A percentile compares a stretch with the other conserved stretches of the same genome.
Conservation (phyloP, 73 alveolate genomes). For the Symbiodinium natans region DNA sequence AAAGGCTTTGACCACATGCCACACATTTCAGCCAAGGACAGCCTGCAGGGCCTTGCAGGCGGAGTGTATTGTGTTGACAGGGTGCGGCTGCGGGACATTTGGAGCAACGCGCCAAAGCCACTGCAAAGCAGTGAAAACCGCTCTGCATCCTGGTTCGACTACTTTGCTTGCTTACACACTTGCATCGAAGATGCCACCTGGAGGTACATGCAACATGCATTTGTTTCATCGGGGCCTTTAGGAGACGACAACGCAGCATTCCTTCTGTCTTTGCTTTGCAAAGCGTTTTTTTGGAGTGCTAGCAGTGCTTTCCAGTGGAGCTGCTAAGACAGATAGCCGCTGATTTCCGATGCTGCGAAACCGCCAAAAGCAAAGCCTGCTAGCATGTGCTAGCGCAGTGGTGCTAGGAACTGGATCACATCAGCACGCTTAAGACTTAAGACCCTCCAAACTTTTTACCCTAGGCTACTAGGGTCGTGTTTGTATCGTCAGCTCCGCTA, state of each 20-base stretch:
- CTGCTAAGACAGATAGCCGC: conserved; percentile 27
- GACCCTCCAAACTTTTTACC: no score
- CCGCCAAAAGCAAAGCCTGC: no score
- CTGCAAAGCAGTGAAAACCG: conserved; percentile 14
- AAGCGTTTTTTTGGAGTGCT: conserved; percentile 5
- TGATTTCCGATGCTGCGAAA: conserved; percentile 23
- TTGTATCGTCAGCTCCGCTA: no score
- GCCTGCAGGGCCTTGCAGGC: conserved; percentile 15
- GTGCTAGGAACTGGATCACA: no score
- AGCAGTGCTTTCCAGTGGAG: conserved; percentile 22
- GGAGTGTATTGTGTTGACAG: conserved; percentile 73
- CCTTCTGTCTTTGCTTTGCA: conserved; percentile 11
- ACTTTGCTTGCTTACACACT: not conserved
- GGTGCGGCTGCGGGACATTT: conserved; percentile 38
- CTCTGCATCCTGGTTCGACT: conserved; percentile 13
- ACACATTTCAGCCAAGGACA: not conserved
- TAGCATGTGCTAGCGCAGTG: no score
- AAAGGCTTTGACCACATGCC: not conserved
- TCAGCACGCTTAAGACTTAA: no score
- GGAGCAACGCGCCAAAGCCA: conserved; percentile 21
- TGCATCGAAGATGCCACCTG: conserved; percentile 23
- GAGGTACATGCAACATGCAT: not conserved
- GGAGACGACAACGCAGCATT: conserved; percentile 9
- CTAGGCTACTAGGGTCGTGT: no score
- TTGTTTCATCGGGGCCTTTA: conserved; percentile 20